Base-by-base conservation (phyloP, 2,329 filamentous ascomycete species). In the Ophiosphaerella korrae region DNA sequence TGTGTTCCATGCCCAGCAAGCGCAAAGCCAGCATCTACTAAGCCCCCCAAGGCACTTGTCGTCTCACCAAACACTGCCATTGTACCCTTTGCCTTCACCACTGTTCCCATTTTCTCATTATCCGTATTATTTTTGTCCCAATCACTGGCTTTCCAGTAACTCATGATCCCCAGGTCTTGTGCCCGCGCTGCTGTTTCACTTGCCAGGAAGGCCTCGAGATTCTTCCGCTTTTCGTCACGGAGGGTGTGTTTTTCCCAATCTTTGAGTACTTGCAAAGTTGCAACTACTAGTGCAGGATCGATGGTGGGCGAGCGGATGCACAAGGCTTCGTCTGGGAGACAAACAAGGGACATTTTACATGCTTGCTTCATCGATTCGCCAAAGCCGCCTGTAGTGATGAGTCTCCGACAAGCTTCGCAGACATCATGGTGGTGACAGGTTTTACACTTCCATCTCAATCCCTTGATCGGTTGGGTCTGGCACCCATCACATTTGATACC, bases 181-280 rank as follows among this genome's bases (percentile, higher is more conserved):
- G 62, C 53, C 42, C 68, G 53, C 7, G 65, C 64, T 23, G 31
- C 38, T 2, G 62, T 57, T 40, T 67, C 64, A 13, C 44, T 65
- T n/a, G 35, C 36, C 23, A 38, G 18, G 43, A 72, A 72, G 0
- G 53, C 63, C 7, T 48, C 45, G 3, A 50, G 48, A 26, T 66
- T 49, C 16, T 34, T 60, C 18, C 12, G 45, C 45, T 54, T 67
- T 54, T 71, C 58, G 21, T 52, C 44, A 11, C 66, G 46, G 1
- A 72, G 41, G 14, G 60, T 63, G 13, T 65, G 52, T 43, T 57
- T 59, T 26, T 72, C 64, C 70, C 70, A 73, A 13, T 73, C 70
- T 41, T 68, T 71, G 46, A 73, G 39, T 7, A 72, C 51, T 31
- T 72, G 68, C 2, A 73, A 42, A 5, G 67, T 70, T 1, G 68